Percentiles rank a stretch among this genome's conserved stretches.
Conservation (phyloP, 805 yeast species). For the Candida ipomoeae region DNA sequence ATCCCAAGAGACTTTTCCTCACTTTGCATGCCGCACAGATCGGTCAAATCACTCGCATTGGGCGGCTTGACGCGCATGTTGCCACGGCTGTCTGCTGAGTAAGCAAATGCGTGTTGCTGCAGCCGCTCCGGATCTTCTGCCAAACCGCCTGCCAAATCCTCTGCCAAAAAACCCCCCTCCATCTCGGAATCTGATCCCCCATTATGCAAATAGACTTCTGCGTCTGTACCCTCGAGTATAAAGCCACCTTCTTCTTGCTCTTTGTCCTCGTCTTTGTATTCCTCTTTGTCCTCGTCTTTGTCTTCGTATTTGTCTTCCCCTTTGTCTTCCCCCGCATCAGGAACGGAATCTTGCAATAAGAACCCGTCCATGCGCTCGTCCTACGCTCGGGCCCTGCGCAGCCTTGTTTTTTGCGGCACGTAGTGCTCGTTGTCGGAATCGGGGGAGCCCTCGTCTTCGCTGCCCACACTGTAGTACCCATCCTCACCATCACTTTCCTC, state of each 20-base stretch:
- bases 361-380: constrained; percentile 7
- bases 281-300: background rate
- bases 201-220: too few relatives aligned
- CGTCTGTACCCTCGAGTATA: too few relatives aligned
- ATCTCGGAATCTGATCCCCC: too few relatives aligned
- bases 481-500: constrained; percentile 12
- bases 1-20: constrained; percentile 21
- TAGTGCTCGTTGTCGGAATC: constrained; percentile 8
- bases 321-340: background rate
- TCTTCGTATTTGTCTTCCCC: background rate
- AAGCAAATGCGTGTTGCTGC: too few relatives aligned
- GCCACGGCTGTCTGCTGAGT: too few relatives aligned
- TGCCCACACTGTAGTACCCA: constrained; percentile 20
- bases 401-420: constrained; percentile 7
- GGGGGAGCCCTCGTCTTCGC: constrained; percentile 11
- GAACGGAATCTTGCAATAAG: background rate
- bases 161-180: constrained; percentile 24
- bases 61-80: background rate
- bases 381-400: background rate
- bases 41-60: background rate
- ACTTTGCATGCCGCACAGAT: background rate
- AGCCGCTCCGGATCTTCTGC: background rate
- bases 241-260: too few relatives aligned
- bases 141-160: background rate
- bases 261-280: too few relatives aligned